phyloP scores from a whole-genome alignment of 192 early-diverging fungal species.

The Coemansia erecta region DNA sequence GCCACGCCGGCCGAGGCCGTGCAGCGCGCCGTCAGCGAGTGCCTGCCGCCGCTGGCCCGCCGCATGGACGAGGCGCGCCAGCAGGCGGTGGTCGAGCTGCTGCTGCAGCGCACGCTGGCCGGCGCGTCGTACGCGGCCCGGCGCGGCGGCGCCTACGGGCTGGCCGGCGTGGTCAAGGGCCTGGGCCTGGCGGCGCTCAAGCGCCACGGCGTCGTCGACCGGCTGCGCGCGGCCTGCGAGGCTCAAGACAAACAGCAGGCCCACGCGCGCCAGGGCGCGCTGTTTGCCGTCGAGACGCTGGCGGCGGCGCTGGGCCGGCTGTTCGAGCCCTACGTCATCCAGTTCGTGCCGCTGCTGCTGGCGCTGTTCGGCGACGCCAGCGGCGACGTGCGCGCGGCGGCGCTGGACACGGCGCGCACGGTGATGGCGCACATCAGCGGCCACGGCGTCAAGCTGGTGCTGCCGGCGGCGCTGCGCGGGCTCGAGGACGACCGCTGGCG shows the following conservation, averaged over 20 bases:
- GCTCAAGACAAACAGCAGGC: conserved; percentile 70
- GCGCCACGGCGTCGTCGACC: conserved; percentile 75
- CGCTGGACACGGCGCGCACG: conserved; percentile 79
- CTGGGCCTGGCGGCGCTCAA: conserved; percentile 85
- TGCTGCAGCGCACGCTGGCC: conserved; percentile 70
- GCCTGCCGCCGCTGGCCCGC: conserved; percentile 89
- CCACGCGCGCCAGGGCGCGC: conserved; percentile 83
- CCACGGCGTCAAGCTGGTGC: conserved; percentile 94
- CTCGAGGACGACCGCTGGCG: conserved; percentile 90
- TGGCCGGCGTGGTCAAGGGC: conserved; percentile 93
- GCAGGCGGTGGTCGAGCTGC: conserved; percentile 56
- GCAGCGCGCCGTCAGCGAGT: conserved; percentile 90
- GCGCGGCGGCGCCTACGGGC: conserved; percentile 92
- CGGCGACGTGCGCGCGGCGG: conserved; percentile 85
- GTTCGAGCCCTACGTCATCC: conserved; percentile 96
- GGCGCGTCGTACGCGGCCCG: conserved; percentile 80
- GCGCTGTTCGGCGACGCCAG: conserved; percentile 84
- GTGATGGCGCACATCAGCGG: conserved; percentile 95
- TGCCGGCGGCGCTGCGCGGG: conserved; percentile 86
- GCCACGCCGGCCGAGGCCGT: conserved; percentile 93
- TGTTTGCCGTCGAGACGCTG: conserved; percentile 92
- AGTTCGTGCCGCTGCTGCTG: conserved; percentile 86
- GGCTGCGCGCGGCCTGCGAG: conserved; percentile 60
- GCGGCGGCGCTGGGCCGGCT: conserved; percentile 80
- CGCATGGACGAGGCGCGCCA: conserved; percentile 60